phyloP scores from a whole-genome alignment of 148 eudicot genomes.

The Rhododendron kiyosumense region DNA sequence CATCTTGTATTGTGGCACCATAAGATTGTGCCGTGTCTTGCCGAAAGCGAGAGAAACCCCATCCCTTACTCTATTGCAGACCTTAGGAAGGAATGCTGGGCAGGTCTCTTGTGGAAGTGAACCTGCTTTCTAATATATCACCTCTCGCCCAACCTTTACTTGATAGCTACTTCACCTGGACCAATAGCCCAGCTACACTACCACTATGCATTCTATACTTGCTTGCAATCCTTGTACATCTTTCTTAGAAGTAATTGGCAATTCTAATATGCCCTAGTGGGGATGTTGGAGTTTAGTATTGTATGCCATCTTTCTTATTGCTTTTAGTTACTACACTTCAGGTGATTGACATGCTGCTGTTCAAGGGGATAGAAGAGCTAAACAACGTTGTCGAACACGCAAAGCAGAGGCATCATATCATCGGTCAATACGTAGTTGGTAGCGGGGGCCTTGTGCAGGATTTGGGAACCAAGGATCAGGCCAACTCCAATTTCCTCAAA shows the following conservation, averaged over 20 bases:
- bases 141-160: neutral
- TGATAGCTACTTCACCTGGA: neutral
- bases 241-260: neutral
- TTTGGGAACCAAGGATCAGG: constrained; percentile 47
- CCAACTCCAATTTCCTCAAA: constrained; percentile 50
- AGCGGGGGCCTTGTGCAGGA: constrained; percentile 50
- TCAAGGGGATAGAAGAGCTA: constrained; percentile 83
- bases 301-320: neutral
- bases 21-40: neutral
- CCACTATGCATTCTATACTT: too few relatives aligned
- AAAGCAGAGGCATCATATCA: constrained; percentile 90
- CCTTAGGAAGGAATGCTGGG: neutral
- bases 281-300: neutral
- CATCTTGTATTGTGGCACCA: neutral
- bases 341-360: constrained; percentile 89
- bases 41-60: neutral
- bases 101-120: neutral
- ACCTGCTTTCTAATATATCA: neutral
- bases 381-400: constrained; percentile 73
- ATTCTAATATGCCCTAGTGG: neutral
- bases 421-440: constrained; percentile 89
- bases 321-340: constrained; percentile 26
- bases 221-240: neutral
- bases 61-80: neutral
- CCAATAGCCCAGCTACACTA: neutral